Conservation (phyloP, 805 yeast species). For the Starmerella vitae region DNA sequence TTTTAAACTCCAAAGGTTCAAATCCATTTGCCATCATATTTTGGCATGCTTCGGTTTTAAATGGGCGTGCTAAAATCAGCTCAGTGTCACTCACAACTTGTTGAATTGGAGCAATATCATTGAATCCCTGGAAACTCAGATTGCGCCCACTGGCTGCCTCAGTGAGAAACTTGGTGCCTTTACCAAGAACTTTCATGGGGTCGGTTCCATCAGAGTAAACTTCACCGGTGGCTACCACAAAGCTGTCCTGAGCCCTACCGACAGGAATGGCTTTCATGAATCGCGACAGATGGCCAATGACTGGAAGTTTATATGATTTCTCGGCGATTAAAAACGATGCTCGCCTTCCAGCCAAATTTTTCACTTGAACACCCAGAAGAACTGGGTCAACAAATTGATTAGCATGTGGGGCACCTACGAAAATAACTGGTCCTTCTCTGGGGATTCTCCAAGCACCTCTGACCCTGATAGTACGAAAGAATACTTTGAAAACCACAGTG, state of each 20-base stretch:
- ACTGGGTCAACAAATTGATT: conserved; percentile 83
- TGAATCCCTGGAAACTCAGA: conserved; percentile 47
- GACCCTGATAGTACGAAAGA: conserved; percentile 78
- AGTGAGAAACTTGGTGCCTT: conserved; percentile 49
- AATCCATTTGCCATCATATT: conserved; percentile 28
- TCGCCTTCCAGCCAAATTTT: conserved; percentile 49
- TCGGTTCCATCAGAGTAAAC: conserved; percentile 44
- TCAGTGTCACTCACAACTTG: conserved; percentile 62
- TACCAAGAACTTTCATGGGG: conserved; percentile 46
- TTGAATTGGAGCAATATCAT: conserved; percentile 62
- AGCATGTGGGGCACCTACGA: conserved; percentile 97
- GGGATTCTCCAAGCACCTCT: conserved; percentile 72
- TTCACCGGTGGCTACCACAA: conserved; percentile 52
- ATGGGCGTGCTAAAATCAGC: conserved; percentile 53
- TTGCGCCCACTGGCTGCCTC: conserved; percentile 34
- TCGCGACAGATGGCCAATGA: conserved; percentile 66
- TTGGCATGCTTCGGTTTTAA: conserved; percentile 31
- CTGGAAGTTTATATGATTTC: conserved; percentile 46
- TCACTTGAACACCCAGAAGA: conserved; percentile 69
- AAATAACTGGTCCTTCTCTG: conserved; percentile 66
- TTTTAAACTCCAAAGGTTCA: conserved; percentile 38
- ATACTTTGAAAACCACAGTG: conserved; percentile 41
- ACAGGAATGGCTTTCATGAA: conserved; percentile 81
- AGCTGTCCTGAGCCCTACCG: conserved; percentile 77
- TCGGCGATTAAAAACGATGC: conserved; percentile 79